Evolutionary conservation across 2,329 filamentous ascomycete genomes (phyloP).

Genomic region (Cucurbitaria berberidis): DNA sequence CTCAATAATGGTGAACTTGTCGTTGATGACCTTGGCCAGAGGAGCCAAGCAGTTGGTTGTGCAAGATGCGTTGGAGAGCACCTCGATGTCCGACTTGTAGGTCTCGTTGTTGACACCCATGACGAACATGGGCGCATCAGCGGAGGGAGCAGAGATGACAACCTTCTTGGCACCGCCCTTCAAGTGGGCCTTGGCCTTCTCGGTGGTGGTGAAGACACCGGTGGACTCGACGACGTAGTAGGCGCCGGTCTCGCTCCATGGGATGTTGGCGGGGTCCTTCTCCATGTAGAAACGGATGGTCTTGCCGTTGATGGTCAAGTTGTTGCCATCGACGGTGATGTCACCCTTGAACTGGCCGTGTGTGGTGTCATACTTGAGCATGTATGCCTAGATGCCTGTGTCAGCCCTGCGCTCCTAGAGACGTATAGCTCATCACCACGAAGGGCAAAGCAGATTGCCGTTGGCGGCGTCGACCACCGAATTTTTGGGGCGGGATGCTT

Average conservation of each 20-base stretch:
- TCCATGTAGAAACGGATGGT: slow-evolving; percentile 92
- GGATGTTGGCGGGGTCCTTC: slow-evolving; percentile 87
- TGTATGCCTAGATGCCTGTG: slow-evolving; percentile 79
- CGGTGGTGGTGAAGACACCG: slow-evolving; percentile 98
- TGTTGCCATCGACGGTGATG: slow-evolving; percentile 73
- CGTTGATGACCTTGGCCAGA: slow-evolving; percentile 98
- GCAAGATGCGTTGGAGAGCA: slow-evolving; percentile 99
- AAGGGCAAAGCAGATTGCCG: background rate
- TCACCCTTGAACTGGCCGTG: slow-evolving; percentile 97
- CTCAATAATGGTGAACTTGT: slow-evolving; percentile 97
- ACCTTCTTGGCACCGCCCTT: slow-evolving; percentile 98
- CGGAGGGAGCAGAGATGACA: slow-evolving; percentile 82
- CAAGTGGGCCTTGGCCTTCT: slow-evolving; percentile 94
- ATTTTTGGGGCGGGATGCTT: slow-evolving; percentile 57
- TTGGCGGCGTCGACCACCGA: background rate
- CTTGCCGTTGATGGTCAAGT: slow-evolving; percentile 91
- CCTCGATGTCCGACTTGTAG: slow-evolving; percentile 88
- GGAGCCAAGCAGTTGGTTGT: slow-evolving; percentile 99
- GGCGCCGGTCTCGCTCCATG: slow-evolving; percentile 85
- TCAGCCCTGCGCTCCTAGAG: slow-evolving; percentile 31
- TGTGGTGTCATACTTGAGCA: slow-evolving; percentile 99
- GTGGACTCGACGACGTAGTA: slow-evolving; percentile 97
- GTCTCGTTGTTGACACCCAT: slow-evolving; percentile 97
- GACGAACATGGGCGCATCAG: slow-evolving; percentile 99
- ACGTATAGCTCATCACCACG: background rate